Evolutionary conservation across 2,329 filamentous ascomycete species (phyloP).

Genomic region (Colletotrichum endophyticum): DNA sequence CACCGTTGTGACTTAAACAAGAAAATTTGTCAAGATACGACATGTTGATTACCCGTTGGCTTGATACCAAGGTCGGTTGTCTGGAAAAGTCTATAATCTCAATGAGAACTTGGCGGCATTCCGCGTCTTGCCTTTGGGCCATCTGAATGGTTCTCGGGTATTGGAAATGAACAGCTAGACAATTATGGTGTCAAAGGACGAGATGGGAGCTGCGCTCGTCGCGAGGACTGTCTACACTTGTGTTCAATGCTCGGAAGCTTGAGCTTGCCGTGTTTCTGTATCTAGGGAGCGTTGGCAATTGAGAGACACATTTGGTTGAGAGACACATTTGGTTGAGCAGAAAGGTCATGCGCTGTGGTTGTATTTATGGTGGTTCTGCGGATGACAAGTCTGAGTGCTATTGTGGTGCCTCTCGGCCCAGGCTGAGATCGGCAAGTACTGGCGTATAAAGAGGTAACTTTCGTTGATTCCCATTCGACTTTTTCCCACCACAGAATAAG

Average conservation of each 20-base stretch:
- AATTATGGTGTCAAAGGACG: neutral
- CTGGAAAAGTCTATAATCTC: neutral
- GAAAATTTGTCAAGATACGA: neutral
- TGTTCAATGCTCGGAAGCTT: neutral
- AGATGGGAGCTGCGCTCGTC: neutral
- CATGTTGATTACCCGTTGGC: too few relatives aligned
- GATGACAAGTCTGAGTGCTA: neutral
- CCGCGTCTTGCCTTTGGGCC: neutral
- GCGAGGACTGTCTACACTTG: neutral
- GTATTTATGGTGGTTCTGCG: neutral
- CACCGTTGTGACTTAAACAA: neutral
- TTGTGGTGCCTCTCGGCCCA: neutral
- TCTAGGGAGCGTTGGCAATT: neutral
- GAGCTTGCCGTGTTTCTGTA: neutral
- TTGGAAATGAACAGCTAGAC: neutral
- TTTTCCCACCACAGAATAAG: neutral
- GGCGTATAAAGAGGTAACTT: neutral
- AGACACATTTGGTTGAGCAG: neutral
- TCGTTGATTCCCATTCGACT: rapidly evolving
- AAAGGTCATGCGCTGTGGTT: rapidly evolving
- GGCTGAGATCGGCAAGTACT: neutral
- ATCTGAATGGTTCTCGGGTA: neutral
- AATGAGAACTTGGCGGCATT: neutral
- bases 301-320: too few relatives aligned
- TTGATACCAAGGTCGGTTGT: neutral